Evolutionary conservation across 805 yeast species (phyloP).

Genomic region (Ogataea pignaliae): DNA sequence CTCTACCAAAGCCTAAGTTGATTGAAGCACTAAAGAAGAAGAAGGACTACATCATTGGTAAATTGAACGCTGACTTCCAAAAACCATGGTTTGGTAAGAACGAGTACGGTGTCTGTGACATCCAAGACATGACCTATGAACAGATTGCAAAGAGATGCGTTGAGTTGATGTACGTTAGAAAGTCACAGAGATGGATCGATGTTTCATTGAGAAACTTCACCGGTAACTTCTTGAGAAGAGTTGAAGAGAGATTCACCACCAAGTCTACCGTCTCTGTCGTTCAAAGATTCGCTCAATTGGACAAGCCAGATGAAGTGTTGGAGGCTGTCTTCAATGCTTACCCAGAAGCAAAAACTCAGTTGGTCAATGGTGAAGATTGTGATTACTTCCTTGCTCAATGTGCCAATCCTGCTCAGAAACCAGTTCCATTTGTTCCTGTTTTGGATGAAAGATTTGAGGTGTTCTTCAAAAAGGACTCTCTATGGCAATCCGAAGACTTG

Average conservation of each 20-base stretch:
- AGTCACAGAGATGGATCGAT: constrained; percentile 86
- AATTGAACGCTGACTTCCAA: constrained; percentile 91
- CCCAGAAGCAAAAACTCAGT: constrained; percentile 74
- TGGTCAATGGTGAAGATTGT: constrained; percentile 91
- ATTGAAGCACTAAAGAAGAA: constrained; percentile 76
- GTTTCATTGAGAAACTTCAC: constrained; percentile 76
- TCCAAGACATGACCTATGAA: constrained; percentile 92
- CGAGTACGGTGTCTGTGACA: constrained; percentile 74
- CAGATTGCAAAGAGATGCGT: constrained; percentile 85
- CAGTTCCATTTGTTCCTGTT: constrained; percentile 96
- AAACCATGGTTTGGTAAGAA: constrained; percentile 96
- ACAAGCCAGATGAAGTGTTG: constrained; percentile 58
- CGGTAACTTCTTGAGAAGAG: constrained; percentile 85
- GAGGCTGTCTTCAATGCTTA: constrained; percentile 60
- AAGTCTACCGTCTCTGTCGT: constrained; percentile 58
- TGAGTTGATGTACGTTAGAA: constrained; percentile 80
- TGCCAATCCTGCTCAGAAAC: constrained; percentile 83
- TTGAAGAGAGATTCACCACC: constrained; percentile 90
- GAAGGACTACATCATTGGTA: constrained; percentile 79
- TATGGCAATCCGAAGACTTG: constrained; percentile 98
- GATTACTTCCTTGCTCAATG: constrained; percentile 86
- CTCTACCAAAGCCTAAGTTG: constrained; percentile 83
- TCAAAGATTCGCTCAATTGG: constrained; percentile 67
- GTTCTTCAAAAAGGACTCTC: constrained; percentile 96
- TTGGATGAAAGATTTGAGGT: constrained; percentile 91